These are phyloP conservation scores for Aspergillus ibericus DNA, from an alignment of 2,329 filamentous ascomycete species.

Conservation along the genomic window DNA sequence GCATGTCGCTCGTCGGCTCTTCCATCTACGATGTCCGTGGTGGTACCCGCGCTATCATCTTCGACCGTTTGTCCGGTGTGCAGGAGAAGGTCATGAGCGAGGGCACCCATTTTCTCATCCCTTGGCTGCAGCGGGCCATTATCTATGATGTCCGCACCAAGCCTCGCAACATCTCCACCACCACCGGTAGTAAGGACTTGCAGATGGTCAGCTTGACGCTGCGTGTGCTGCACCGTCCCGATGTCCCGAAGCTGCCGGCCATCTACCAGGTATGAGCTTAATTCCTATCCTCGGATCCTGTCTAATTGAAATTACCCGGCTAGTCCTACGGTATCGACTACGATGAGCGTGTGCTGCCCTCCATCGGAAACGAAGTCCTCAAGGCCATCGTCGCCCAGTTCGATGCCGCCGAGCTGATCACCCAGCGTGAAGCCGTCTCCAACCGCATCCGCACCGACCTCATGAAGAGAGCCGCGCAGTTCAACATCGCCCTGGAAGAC, in stretches of 20 bases:
- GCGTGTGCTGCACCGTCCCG: conserved; percentile 89
- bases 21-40: conserved; percentile 97
- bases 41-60: conserved; percentile 93
- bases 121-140: conserved; percentile 93
- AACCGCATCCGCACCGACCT: conserved; percentile 92
- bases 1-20: conserved; percentile 66
- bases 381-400: conserved; percentile 99
- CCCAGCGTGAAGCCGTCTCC: conserved; percentile 94
- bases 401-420: conserved; percentile 97
- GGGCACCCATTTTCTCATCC: conserved; percentile 93
- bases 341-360: conserved; percentile 96
- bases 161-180: conserved; percentile 95
- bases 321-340: conserved; percentile 97
- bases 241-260: conserved; percentile 87
- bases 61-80: conserved; percentile 88
- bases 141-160: conserved; percentile 97
- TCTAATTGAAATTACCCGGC: background rate
- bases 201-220: conserved; percentile 99
- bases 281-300: too few species aligned
- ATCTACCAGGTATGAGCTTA: conserved; percentile 84
- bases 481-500: conserved; percentile 98
- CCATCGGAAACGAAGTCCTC: conserved; percentile 98
- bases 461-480: conserved; percentile 87
- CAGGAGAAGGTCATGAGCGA: conserved; percentile 92
- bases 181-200: conserved; percentile 96